Base-by-base conservation (phyloP, 73 alveolate genomes). In the Paramecium octaurelia region DNA sequence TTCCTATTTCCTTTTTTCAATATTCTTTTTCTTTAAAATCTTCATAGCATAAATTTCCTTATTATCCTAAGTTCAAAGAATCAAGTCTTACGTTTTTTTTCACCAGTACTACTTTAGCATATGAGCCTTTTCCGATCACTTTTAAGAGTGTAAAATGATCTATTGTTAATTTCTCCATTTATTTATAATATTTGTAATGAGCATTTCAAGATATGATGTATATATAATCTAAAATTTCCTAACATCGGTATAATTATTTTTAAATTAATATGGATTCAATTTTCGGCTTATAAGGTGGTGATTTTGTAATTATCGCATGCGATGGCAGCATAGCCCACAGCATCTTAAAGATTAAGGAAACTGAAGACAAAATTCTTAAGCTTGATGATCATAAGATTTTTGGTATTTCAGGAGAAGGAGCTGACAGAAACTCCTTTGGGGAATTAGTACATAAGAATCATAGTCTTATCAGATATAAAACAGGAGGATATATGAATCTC, bases 71-170 rank as follows among this genome's bases (percentile, higher is more conserved):
- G n/a, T 18, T 44, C 6, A 31, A 24, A 3, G 40, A 24, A 21
- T 18, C 2, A 75, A 1, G 21, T 71, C 46, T n/a, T 80, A 80
- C 91, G n/a, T 44, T 96, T 92, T 97, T 95, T 76, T 97, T 93
- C 42, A 93, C 95, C 1, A 96, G 92, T 92, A 96, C 93, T 48
- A 97, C 99, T 44, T 97, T 97, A 31, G 99, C 99, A 70, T 96
- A 97, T 16, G 99, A 96, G 16, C 99, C 99, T 64, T 96, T 97
- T 34, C 99, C 99, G 0, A 97, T 96, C 16, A 97, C 96, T 46
- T 93, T 95, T 21, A 96, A 57, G 40, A 96, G 87, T 12, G 93
- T 94, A 84, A 97, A 97, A 43, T 95, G 99, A 48, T 96, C 98
- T 24, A 97, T 95, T 21, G 96, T 92, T 85, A 97, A 36, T 24